phyloP scores from a whole-genome alignment of 352 stramenopile genomes.

The Phytopythium kandeliae region DNA sequence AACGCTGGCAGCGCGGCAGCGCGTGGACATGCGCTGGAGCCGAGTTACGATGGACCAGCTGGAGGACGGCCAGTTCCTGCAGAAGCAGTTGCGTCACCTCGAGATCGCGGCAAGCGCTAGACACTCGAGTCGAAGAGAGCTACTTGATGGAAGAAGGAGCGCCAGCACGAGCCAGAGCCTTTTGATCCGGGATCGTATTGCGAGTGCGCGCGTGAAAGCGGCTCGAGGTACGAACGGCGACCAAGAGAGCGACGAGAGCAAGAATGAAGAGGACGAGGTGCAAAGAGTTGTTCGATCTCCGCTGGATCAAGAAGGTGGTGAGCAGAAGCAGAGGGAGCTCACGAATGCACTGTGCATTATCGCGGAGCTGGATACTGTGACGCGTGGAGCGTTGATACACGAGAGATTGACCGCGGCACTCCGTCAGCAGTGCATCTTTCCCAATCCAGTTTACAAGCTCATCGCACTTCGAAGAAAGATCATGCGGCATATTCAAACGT shows the following conservation, averaged over 20 bases:
- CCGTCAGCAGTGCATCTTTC: constrained; percentile 26
- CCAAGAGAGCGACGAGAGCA: constrained; percentile 18
- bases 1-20: constrained; percentile 5
- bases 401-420: constrained; percentile 45
- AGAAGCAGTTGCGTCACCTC: constrained; percentile 55
- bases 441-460: constrained; percentile 51
- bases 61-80: constrained; percentile 59
- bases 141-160: neutral
- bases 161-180: constrained; percentile 5
- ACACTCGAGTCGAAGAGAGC: constrained; percentile 5
- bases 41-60: constrained; percentile 58
- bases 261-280: constrained; percentile 4
- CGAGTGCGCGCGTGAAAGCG: constrained; percentile 14
- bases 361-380: constrained; percentile 34
- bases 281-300: neutral
- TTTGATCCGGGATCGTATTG: constrained; percentile 19
- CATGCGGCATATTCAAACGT: constrained; percentile 52
- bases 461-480: constrained; percentile 49
- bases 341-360: constrained; percentile 47
- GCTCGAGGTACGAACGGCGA: constrained; percentile 14
- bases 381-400: constrained; percentile 35
- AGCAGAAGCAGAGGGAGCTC: constrained; percentile 27
- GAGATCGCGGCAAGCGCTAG: constrained; percentile 36
- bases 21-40: constrained; percentile 62
- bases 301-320: constrained; percentile 8